Conservation (phyloP, 2,329 filamentous ascomycete genomes). For the Aureobasidium sp. region DNA sequence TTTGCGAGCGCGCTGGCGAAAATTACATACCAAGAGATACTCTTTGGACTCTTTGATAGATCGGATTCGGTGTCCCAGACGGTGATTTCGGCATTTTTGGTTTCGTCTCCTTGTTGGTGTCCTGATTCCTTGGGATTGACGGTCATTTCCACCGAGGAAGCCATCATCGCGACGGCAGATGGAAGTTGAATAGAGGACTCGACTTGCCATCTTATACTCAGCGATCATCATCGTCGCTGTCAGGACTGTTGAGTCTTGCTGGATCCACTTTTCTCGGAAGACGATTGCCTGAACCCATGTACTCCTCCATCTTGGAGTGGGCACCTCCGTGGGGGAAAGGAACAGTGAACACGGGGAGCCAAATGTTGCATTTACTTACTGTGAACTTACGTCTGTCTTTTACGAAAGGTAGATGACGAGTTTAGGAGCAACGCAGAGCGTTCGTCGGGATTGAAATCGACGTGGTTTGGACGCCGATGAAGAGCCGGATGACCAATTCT, state of each 20-base stretch:
- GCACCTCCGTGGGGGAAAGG: not conserved
- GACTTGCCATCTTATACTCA: not conserved
- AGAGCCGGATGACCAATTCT: not conserved
- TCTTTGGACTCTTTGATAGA: not conserved
- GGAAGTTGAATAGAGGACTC: too few relatives aligned
- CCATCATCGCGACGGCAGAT: not conserved
- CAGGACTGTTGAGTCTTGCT: not conserved
- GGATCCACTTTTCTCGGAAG: conserved; percentile 6
- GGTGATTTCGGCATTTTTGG: not conserved
- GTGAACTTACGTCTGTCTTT: too few relatives aligned
- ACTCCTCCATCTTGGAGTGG: not conserved
- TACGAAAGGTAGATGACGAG: too few relatives aligned
- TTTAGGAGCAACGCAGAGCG: too few relatives aligned
- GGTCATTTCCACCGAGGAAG: not conserved
- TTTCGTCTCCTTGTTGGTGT: not conserved
- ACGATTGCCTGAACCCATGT: not conserved
- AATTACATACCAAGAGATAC: conserved; percentile 13
- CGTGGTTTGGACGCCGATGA: not conserved
- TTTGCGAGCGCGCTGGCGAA: conserved; percentile 24
- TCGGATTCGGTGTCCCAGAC: not conserved
- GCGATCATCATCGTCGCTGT: not conserved
- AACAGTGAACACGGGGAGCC: not conserved
- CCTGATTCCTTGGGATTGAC: not conserved
- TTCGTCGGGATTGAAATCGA: not conserved
- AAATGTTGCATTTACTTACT: too few relatives aligned